phyloP scores from a whole-genome alignment of 352 stramenopile species.

The Pythium angustatum region DNA sequence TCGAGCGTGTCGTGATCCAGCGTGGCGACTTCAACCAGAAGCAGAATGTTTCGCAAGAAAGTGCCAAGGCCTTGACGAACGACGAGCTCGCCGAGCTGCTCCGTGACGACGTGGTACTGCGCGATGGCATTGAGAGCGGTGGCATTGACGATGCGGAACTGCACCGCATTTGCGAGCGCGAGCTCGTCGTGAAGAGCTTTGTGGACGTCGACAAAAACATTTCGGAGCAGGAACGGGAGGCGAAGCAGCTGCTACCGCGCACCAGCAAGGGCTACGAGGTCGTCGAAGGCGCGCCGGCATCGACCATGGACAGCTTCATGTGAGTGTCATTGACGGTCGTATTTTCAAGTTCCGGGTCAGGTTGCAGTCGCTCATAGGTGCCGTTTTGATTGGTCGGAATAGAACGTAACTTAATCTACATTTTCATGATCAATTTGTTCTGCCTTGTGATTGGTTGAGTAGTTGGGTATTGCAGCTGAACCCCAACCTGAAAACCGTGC shows the following conservation, averaged over 20 bases:
- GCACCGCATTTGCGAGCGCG: constrained; percentile 59
- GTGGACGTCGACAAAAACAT: constrained; percentile 42
- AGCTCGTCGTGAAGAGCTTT: constrained; percentile 78
- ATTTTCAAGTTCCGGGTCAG: no score
- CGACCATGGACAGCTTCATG: constrained; percentile 76
- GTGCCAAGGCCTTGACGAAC: constrained; percentile 56
- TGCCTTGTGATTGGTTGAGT: constrained; percentile 23
- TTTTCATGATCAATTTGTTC: no score
- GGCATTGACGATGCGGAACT: constrained; percentile 72
- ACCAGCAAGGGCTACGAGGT: constrained; percentile 82
- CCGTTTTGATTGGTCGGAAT: constrained; percentile 25
- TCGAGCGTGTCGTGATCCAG: constrained; percentile 89
- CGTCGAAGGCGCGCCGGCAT: constrained; percentile 51
- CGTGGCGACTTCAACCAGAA: constrained; percentile 78
- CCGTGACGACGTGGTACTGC: constrained; percentile 73
- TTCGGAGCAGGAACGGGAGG: constrained; percentile 11
- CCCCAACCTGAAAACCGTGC: no score
- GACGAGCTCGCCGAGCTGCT: constrained; percentile 75
- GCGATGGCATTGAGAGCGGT: constrained; percentile 68
- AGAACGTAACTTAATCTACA: constrained; percentile 14
- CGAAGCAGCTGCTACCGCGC: constrained; percentile 39
- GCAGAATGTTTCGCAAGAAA: constrained; percentile 29
- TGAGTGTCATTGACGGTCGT: no score
- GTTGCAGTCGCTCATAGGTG: no score
- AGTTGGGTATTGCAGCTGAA: no score